These are phyloP conservation scores for Chaetomium fimeti DNA, from an alignment of 495 filamentous ascomycete genomes.

Conservation along the genomic window DNA sequence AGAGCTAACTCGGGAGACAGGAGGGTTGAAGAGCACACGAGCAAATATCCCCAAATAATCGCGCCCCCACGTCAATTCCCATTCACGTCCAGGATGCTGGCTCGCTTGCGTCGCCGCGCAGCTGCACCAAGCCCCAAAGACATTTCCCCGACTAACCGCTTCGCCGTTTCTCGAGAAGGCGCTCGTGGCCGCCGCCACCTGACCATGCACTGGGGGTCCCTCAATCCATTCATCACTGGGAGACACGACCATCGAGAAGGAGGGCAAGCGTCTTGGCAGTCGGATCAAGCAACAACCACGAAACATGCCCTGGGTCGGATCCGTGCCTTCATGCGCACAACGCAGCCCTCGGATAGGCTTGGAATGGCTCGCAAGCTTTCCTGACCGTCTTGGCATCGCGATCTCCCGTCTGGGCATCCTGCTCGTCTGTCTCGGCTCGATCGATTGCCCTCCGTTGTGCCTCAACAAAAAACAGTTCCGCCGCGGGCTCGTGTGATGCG, in stretches of 20 bases:
- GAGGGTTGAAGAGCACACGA: slow-evolving; percentile 4
- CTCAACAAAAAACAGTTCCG: slow-evolving; percentile 13
- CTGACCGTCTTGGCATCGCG: slow-evolving; percentile 30
- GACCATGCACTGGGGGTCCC: background rate
- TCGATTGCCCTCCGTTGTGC: slow-evolving; percentile 19
- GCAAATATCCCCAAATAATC: background rate
- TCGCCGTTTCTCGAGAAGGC: background rate
- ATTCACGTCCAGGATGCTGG: background rate
- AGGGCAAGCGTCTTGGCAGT: slow-evolving; percentile 7
- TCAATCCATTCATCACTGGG: background rate
- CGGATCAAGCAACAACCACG: slow-evolving; percentile 7
- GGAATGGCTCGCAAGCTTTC: slow-evolving; percentile 17
- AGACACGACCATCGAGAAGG: background rate
- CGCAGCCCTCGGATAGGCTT: background rate
- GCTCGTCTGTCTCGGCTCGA: slow-evolving; percentile 28
- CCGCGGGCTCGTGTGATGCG: slow-evolving; percentile 9
- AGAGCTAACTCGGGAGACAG: background rate
- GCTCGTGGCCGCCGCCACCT: background rate
- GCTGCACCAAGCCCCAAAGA: slow-evolving; percentile 24
- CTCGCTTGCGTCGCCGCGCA: slow-evolving; percentile 19
- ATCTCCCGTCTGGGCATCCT: slow-evolving; percentile 36
- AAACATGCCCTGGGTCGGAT: slow-evolving; percentile 3
- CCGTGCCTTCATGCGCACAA: slow-evolving; percentile 10
- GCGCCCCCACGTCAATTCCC: slow-evolving; percentile 14
- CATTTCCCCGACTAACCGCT: background rate